Percentiles rank a stretch among this genome's conserved stretches.
Evolutionary conservation across 768 basidiomycete species (phyloP).

Genomic region (Suillus ampliporus): DNA sequence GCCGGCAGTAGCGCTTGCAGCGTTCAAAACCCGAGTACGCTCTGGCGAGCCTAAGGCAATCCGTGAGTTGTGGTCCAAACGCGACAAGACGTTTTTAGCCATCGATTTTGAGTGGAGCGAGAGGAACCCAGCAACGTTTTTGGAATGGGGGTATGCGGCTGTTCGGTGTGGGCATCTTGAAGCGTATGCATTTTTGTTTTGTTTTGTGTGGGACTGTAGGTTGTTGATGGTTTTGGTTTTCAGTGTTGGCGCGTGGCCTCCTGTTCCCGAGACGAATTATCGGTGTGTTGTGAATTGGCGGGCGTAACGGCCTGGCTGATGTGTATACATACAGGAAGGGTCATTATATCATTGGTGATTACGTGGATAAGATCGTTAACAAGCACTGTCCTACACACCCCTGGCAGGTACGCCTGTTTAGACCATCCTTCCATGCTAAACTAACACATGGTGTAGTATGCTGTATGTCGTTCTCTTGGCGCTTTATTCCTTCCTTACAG

Average conservation of each 20-base stretch:
- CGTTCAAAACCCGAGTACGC: conserved; percentile 67
- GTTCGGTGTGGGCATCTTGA: conserved; percentile 75
- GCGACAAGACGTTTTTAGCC: conserved; percentile 77
- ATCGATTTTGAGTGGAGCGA: conserved; percentile 81
- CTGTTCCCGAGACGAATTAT: conserved; percentile 75
- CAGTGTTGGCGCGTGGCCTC: conserved; percentile 79
- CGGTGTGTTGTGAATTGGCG: conserved; percentile 49
- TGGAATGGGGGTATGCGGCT: conserved; percentile 87
- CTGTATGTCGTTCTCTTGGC: conserved; percentile 49
- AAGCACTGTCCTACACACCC: conserved; percentile 68
- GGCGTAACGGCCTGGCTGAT: conserved; percentile 14
- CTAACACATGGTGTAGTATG: conserved; percentile 51
- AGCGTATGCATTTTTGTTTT: conserved; percentile 50
- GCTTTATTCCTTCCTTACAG: conserved; percentile 7
- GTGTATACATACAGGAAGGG: conserved; percentile 50
- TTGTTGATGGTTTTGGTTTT: conserved; percentile 8
- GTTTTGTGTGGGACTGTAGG: neutral
- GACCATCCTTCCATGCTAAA: conserved; percentile 23
- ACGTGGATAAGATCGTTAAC: conserved; percentile 67
- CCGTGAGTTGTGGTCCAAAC: conserved; percentile 67
- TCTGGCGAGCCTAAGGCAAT: conserved; percentile 70
- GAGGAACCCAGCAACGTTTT: conserved; percentile 65
- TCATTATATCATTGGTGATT: conserved; percentile 76
- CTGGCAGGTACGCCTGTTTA: conserved; percentile 63
- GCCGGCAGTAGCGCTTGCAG: conserved; percentile 68